phyloP scores from a whole-genome alignment of 164 flowering plant species.

The Macadamia tetraphylla region DNA sequence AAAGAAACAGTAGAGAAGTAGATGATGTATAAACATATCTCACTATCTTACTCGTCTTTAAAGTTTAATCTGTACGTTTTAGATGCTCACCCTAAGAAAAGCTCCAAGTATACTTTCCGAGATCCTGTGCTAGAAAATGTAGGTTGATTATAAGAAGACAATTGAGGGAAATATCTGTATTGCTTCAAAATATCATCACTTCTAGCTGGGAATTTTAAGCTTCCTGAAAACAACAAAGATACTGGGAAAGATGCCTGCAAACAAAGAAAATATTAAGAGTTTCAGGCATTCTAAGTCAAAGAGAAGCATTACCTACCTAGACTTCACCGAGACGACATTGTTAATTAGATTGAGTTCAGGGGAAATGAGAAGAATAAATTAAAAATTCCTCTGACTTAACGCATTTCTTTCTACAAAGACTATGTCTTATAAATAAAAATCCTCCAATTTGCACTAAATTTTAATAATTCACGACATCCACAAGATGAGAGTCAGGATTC shows the following conservation, averaged over 20 bases:
- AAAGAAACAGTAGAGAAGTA: too few relatives aligned
- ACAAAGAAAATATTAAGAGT: constrained; percentile 7
- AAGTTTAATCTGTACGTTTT: neutral
- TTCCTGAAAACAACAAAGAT: constrained; percentile 55
- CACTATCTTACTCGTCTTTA: neutral
- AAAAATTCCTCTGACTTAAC: neutral
- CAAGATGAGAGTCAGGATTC: too few relatives aligned
- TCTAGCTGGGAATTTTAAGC: constrained; percentile 63
- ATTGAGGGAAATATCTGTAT: constrained; percentile 47
- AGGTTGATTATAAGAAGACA: constrained; percentile 37
- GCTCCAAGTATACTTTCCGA: constrained; percentile 70
- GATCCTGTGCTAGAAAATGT: constrained; percentile 30
- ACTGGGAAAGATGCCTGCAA: constrained; percentile 82
- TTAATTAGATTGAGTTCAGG: neutral
- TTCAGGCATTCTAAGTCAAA: neutral
- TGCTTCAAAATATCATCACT: constrained; percentile 47
- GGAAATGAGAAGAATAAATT: neutral
- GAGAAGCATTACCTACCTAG: neutral
- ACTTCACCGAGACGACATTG: neutral
- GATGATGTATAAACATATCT: too few relatives aligned
- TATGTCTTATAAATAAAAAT: too few relatives aligned
- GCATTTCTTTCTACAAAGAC: too few relatives aligned
- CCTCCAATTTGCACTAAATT: too few relatives aligned
- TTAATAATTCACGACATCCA: too few relatives aligned
- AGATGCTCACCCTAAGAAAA: constrained; percentile 66